Percentiles rank a stretch among this genome's conserved stretches.
Conservation (phyloP, 768 basidiomycete genomes). For the Agaricus sinodeliciosus region DNA sequence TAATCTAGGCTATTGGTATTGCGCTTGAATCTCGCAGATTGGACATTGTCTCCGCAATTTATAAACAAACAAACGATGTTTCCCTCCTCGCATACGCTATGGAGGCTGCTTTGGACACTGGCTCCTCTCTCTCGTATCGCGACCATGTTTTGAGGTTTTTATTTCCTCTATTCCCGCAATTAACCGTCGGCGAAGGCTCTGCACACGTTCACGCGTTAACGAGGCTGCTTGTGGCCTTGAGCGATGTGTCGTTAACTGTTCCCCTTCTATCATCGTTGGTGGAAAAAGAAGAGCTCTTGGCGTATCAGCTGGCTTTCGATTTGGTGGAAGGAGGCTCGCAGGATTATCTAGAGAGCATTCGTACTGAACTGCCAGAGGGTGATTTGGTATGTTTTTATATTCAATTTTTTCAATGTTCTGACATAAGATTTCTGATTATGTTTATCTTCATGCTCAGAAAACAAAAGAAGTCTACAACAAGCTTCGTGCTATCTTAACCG, state of each 20-base stretch:
- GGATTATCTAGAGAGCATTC: conserved; percentile 80
- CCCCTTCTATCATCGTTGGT: conserved; percentile 69
- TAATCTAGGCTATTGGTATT: conserved; percentile 79
- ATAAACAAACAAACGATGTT: conserved; percentile 66
- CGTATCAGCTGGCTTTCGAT: conserved; percentile 96
- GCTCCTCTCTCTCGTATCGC: conserved; percentile 81
- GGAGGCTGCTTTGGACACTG: conserved; percentile 86
- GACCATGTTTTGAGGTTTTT: conserved; percentile 74
- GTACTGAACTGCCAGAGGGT: conserved; percentile 61
- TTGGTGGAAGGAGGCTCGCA: conserved; percentile 90
- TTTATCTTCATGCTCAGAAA: conserved; percentile 28
- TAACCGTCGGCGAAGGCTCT: conserved; percentile 63
- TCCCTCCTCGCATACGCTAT: conserved; percentile 85
- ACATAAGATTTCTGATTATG: conserved; percentile 10
- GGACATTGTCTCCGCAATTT: conserved; percentile 79
- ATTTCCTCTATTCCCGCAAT: conserved; percentile 80
- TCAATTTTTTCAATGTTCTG: background rate
- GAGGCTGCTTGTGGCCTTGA: conserved; percentile 84
- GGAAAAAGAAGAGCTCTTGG: conserved; percentile 64
- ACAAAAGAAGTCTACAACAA: conserved; percentile 64
- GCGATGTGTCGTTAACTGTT: conserved; percentile 73
- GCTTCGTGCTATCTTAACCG: conserved; percentile 77
- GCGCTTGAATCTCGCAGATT: conserved; percentile 88
- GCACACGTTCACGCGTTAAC: conserved; percentile 78
- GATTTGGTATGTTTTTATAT: conserved; percentile 46